phyloP scores from a whole-genome alignment of 2,329 filamentous ascomycete genomes.

The Blumeria graminis region DNA sequence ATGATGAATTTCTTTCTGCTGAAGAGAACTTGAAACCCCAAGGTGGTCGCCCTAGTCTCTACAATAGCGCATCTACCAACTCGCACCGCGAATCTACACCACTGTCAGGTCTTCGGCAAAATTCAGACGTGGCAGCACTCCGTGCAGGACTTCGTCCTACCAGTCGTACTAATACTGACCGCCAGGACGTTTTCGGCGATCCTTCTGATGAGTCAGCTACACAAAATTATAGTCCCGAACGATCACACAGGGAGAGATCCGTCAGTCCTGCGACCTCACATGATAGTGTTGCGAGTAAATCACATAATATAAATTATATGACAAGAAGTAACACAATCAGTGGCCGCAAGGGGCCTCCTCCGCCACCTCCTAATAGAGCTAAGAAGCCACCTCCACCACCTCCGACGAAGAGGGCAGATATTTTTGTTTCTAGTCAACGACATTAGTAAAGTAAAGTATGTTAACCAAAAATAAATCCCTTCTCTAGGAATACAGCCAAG shows the following conservation, averaged over 20 bases:
- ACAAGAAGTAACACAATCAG: constrained; percentile 14
- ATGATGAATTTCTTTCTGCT: constrained; percentile 10
- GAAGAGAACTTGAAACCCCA: constrained; percentile 20
- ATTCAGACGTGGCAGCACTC: constrained; percentile 20
- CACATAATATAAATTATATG: constrained; percentile 22
- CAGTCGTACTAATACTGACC: constrained; percentile 8
- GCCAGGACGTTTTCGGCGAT: constrained; percentile 24
- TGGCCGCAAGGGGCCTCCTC: constrained; percentile 25
- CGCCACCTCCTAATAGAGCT: constrained; percentile 33
- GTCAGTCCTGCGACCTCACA: constrained; percentile 29
- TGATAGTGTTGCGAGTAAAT: constrained; percentile 24
- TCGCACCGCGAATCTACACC: constrained; percentile 22
- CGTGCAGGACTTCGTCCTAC: constrained; percentile 16
- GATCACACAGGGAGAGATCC: constrained; percentile 23
- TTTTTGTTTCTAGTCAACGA: neutral
- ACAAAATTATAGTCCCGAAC: constrained; percentile 24
- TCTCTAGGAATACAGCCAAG: no score
- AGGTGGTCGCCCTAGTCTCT: constrained; percentile 27
- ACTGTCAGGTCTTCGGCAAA: constrained; percentile 26
- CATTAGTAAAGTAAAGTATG: no score
- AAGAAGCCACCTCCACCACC: constrained; percentile 44
- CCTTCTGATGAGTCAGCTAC: constrained; percentile 24
- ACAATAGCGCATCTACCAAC: constrained; percentile 29
- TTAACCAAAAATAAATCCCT: no score
- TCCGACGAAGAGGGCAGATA: constrained; percentile 31